These are phyloP conservation scores for Russula emetica DNA, from an alignment of 768 basidiomycete species.

Conservation along the genomic window DNA sequence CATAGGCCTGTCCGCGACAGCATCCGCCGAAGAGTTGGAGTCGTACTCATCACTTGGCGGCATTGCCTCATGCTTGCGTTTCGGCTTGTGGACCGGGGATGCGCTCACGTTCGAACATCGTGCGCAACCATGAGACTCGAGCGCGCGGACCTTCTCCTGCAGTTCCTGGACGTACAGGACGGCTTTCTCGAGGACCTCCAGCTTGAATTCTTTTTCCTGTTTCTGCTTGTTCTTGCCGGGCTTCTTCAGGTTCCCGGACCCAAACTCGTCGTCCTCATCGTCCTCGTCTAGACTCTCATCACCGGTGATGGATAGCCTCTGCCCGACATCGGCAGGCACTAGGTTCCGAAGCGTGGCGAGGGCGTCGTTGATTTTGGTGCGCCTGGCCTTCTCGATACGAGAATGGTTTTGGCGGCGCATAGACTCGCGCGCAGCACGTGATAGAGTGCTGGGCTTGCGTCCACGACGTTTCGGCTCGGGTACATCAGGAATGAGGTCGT, in stretches of 20 bases:
- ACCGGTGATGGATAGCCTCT: constrained; percentile 34
- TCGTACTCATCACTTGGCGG: constrained; percentile 16
- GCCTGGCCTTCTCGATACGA: constrained; percentile 87
- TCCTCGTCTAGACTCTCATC: constrained; percentile 41
- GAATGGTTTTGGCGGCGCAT: constrained; percentile 92
- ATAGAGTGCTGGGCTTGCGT: constrained; percentile 64
- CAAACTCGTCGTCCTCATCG: constrained; percentile 28
- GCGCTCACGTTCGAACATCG: constrained; percentile 9
- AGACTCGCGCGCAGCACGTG: constrained; percentile 75
- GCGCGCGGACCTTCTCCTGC: constrained; percentile 24
- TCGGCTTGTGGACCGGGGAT: neutral
- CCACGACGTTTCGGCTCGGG: constrained; percentile 58
- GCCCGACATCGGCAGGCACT: constrained; percentile 51
- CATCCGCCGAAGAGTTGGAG: constrained; percentile 4
- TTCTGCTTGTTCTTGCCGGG: constrained; percentile 9
- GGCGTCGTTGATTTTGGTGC: constrained; percentile 95
- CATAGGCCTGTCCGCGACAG: constrained; percentile 3
- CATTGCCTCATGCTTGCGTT: constrained; percentile 22
- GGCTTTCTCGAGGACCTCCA: constrained; percentile 28
- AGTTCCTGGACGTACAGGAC: constrained; percentile 28
- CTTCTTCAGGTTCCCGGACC: constrained; percentile 12
- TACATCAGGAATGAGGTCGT: constrained; percentile 32
- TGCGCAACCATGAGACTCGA: constrained; percentile 19
- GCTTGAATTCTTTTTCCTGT: constrained; percentile 29
- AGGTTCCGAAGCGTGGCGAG: constrained; percentile 70